A percentile compares a stretch with the other conserved stretches of the same genome.
phyloP scores from a whole-genome alignment of 805 yeast genomes.

The Zygoascus flipseniorum region DNA sequence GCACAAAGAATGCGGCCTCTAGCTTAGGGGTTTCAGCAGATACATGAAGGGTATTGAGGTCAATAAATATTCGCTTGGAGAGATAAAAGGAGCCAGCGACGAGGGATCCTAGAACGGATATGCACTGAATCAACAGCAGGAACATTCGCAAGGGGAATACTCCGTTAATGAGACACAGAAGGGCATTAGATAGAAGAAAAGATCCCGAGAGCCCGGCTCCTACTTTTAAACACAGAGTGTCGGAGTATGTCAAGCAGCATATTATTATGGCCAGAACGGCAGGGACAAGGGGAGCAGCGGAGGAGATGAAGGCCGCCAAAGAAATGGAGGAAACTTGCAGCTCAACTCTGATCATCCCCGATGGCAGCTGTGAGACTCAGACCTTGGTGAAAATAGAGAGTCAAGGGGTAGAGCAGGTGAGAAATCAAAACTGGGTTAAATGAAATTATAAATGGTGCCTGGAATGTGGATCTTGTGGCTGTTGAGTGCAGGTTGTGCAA shows the following conservation, averaged over 20 bases:
- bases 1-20: not conserved
- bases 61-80: constrained; percentile 1
- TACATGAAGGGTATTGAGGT: not conserved
- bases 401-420: too few relatives aligned
- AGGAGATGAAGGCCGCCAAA: constrained; percentile 14
- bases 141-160: constrained; percentile 5
- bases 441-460: too few relatives aligned
- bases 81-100: constrained; percentile 7
- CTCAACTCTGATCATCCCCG: constrained; percentile 17
- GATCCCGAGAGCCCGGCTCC: constrained; percentile 5
- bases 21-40: not conserved
- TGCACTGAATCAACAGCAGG: constrained; percentile 1
- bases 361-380: too few relatives aligned
- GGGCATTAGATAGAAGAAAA: constrained; percentile 1
- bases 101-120: constrained; percentile 3
- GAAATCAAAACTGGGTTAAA: too few relatives aligned
- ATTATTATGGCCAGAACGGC: constrained; percentile 8
- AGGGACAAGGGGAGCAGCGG: constrained; percentile 10
- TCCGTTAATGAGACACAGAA: constrained; percentile 3
- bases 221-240: constrained; percentile 1
- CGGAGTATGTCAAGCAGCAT: constrained; percentile 7
- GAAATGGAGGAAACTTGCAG: constrained; percentile 22
- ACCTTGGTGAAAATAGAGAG: too few relatives aligned
- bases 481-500: too few relatives aligned
- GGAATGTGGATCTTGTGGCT: too few relatives aligned